Evolutionary conservation across 2,329 filamentous ascomycete species (phyloP), one percentile per base, ranked within the genome.

Genomic region (Ambrosiella beaveri): DNA sequence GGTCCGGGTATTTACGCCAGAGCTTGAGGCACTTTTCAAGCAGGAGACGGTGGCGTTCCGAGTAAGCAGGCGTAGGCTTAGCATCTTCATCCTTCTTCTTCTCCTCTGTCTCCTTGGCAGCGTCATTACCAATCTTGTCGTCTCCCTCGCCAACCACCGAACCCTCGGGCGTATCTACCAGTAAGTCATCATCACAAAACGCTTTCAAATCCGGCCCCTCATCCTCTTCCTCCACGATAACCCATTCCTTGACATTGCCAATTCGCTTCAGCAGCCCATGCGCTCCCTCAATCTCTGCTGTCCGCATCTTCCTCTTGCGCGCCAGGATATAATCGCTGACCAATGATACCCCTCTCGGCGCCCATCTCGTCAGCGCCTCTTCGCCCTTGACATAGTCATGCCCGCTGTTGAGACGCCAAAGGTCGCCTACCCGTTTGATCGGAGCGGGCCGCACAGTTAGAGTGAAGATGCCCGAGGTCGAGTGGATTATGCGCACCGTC

Each of bases 311-410:
- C 66, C 86, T 84, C 70, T 86, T 88, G 61, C 82, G 82, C 5
- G 85, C 79, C 9, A 76, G 71, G 57, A 96, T 84, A 65, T 85
- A 95, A 69, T 98, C 93, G 59, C 83, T 81, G n/a, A 98, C 84
- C 0, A 98, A 73, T 0, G 88, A 94, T 2, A 97, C 86, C 40
- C 93, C 89, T 47, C 93, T 80, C 1, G 93, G 91, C 7, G 84
- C 82, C 93, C 93, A 98, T 59, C 82, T 82, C 1, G 76, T 82
- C 44, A 98, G 74, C 54, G 84, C 78, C 69, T 98, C 93, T 70
- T 98, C 90, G 58, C 93, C 93, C 69, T 95, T 96, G 65, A 98
- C 87, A 66, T 96, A 97, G 68, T 95, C 88, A 65, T 95, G 86
- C 61, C 88, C 84, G 13, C 90, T 97, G 68, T 89, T 94, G 82